Percentiles rank a stretch among this genome's conserved stretches.
These are phyloP conservation scores for Pleurotus pulmonarius DNA, from an alignment of 768 basidiomycete genomes.

Conservation along the genomic window DNA sequence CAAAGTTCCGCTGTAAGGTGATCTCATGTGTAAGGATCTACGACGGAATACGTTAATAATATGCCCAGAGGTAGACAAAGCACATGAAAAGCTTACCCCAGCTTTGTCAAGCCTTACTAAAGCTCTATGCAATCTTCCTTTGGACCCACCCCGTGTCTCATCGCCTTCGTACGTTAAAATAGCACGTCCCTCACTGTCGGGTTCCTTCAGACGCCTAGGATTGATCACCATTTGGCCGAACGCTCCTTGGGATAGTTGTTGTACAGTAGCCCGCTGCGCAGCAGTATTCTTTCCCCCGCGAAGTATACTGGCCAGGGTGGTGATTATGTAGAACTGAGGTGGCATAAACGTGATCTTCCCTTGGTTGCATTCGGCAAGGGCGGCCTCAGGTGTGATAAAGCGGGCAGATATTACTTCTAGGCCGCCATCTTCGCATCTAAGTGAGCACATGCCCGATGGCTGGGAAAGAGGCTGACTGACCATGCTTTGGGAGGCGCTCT, in stretches of 20 bases:
- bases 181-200: constrained; percentile 39
- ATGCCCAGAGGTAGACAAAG: not conserved
- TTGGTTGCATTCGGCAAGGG: constrained; percentile 47
- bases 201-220: constrained; percentile 36
- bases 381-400: constrained; percentile 55
- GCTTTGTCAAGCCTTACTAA: constrained; percentile 42
- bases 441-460: not conserved
- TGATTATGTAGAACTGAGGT: constrained; percentile 69
- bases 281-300: constrained; percentile 34
- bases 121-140: constrained; percentile 59
- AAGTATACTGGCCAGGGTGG: constrained; percentile 55
- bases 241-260: constrained; percentile 42
- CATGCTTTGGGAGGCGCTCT: constrained; percentile 58
- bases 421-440: constrained; percentile 44
- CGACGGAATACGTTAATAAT: constrained; percentile 4
- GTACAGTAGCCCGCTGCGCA: constrained; percentile 43
- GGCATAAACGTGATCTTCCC: constrained; percentile 63
- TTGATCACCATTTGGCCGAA: constrained; percentile 65
- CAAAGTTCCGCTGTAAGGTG: constrained; percentile 57
- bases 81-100: constrained; percentile 38
- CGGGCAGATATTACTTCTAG: constrained; percentile 66
- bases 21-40: constrained; percentile 48
- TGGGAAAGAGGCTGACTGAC: constrained; percentile 19
- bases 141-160: constrained; percentile 57
- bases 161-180: constrained; percentile 69